Evolutionary conservation across 2,329 filamentous ascomycete species (phyloP), one percentile per base, ranked within the genome.

Genomic region (Nigrospora osmanthi): DNA sequence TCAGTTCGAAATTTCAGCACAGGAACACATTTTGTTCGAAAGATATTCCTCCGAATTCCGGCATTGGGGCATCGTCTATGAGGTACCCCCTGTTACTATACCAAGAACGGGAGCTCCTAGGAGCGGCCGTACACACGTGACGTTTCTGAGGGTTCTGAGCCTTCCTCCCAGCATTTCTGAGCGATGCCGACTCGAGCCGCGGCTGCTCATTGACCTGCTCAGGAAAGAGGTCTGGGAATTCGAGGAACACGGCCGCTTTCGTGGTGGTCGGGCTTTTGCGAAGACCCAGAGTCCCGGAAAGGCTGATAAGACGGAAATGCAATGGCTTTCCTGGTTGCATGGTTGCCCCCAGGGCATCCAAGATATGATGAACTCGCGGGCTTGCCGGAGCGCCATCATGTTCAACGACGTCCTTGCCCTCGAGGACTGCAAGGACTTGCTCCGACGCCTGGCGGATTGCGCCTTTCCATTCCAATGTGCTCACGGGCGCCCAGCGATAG

Each of bases 401-500:
- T 94, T 94, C 64, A 91, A 91, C 53, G 88, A 94, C 55, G 58
- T 66, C 6, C 64, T 93, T 9, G 71, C 70, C 0, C 50, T 59
- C 1, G 62, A 70, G 0, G 73, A 88, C 50, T 91, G 87, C 53
- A 52, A 64, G 11, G 58, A 61, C 1, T 61, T 93, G 32, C 60
- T 91, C 0, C 48, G 44, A 2, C 70, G 70, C 3, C 64, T 93
- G n/a, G 72, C 75, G 0, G 58, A 55, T 1, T 89, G 85, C 52
- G 72, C 70, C 0, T 87, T 91, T 49, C 87, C 88, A 0, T 93
- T 93, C 52, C 83, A 88, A 58, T 94, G 88, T 62, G 88, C 88
- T 1, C 88, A 94, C 68, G 88, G 88, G 1, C 71, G 82, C 43
- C 81, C 81, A 1, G 81, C 77, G 32, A 77, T 85, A 73, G 73